A percentile compares a stretch with the other conserved stretches of the same genome.
These are phyloP conservation scores for Macrophomina phaseolina DNA, from an alignment of 2,329 filamentous ascomycete species.

Conservation along the genomic window DNA sequence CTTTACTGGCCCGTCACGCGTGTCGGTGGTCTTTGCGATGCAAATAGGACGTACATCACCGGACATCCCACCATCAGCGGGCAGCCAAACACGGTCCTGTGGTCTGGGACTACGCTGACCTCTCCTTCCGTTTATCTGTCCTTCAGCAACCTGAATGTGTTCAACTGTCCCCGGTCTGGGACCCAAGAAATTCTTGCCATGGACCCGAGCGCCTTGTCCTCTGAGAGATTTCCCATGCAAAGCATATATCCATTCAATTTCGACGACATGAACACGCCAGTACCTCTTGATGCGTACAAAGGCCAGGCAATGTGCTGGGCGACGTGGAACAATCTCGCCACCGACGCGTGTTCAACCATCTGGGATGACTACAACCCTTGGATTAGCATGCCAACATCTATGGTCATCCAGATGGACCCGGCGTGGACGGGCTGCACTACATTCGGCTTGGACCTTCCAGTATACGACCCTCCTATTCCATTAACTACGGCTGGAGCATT, in stretches of 20 bases:
- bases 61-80: neutral
- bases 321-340: neutral
- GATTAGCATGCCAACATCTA: neutral
- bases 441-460: neutral
- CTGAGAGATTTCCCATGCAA: neutral
- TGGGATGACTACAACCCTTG: slow-evolving; percentile 14
- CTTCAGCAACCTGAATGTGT: neutral
- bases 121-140: slow-evolving; percentile 5
- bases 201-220: neutral
- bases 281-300: neutral
- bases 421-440: slow-evolving; percentile 3
- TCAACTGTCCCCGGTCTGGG: neutral
- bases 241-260: slow-evolving; percentile 3
- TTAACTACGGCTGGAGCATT: neutral
- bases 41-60: neutral
- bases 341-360: neutral
- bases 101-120: neutral
- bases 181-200: neutral
- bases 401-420: neutral
- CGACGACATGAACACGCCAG: neutral
- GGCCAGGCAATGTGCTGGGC: slow-evolving; percentile 1
- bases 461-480: slow-evolving; percentile 4
- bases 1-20: slow-evolving; percentile 9
- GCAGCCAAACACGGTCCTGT: neutral
- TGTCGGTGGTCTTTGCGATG: slow-evolving; percentile 1